A percentile compares a stretch with the other conserved stretches of the same genome.
phyloP scores from a whole-genome alignment of 2,329 filamentous ascomycete genomes.

The Pseudogymnoascus pannorum region DNA sequence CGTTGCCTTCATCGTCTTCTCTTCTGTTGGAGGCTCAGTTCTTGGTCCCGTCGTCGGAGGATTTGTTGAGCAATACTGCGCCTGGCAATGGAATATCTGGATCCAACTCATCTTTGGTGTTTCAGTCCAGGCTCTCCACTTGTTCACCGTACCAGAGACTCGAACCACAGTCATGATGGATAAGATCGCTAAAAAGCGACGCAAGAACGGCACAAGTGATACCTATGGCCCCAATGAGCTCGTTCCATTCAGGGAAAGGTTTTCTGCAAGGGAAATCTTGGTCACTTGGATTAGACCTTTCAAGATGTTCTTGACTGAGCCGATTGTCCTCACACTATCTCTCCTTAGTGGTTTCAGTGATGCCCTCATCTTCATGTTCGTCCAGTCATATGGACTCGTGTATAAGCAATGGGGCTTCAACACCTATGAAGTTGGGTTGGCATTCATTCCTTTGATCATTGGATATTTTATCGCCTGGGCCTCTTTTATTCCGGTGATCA shows the following conservation, averaged over 20 bases:
- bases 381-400: slow-evolving; percentile 63
- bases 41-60: slow-evolving; percentile 73
- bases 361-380: slow-evolving; percentile 70
- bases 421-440: slow-evolving; percentile 47
- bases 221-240: slow-evolving; percentile 70
- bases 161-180: slow-evolving; percentile 72
- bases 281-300: slow-evolving; percentile 57
- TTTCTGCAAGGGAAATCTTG: slow-evolving; percentile 50
- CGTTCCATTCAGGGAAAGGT: slow-evolving; percentile 49
- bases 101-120: slow-evolving; percentile 74
- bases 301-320: slow-evolving; percentile 66
- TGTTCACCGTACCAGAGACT: slow-evolving; percentile 69
- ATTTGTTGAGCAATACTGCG: slow-evolving; percentile 59
- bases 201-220: slow-evolving; percentile 48
- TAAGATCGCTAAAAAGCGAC: slow-evolving; percentile 66
- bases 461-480: slow-evolving; percentile 59
- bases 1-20: slow-evolving; percentile 70
- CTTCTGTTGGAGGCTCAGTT: slow-evolving; percentile 69
- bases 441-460: slow-evolving; percentile 59
- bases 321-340: slow-evolving; percentile 64
- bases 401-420: slow-evolving; percentile 61
- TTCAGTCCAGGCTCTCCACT: slow-evolving; percentile 59
- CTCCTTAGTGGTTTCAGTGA: slow-evolving; percentile 67
- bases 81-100: slow-evolving; percentile 77
- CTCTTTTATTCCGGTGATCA: slow-evolving; percentile 50